These are phyloP conservation scores for Aspergillus bertholletiae DNA, from an alignment of 495 filamentous ascomycete species.

Conservation along the genomic window DNA sequence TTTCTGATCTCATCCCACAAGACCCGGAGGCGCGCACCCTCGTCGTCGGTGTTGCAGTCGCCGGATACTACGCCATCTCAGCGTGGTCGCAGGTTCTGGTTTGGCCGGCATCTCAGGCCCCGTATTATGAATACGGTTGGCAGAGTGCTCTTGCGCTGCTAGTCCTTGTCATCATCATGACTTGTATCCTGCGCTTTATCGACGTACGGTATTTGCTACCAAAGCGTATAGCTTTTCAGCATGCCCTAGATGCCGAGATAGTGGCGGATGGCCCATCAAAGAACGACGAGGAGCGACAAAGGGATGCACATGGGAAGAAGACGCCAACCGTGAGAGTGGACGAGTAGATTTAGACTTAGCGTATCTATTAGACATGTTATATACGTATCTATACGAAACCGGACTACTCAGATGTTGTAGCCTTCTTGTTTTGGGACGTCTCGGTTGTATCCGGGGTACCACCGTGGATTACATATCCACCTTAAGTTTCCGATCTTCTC, in stretches of 20 bases:
- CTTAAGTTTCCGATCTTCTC: too few relatives aligned
- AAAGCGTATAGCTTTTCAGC: conserved; percentile 23
- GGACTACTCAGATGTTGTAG: too few relatives aligned
- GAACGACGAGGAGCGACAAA: neutral
- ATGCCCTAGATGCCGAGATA: conserved; percentile 12
- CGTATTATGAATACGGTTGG: conserved; percentile 30
- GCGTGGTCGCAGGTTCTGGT: conserved; percentile 32
- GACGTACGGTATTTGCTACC: conserved; percentile 27
- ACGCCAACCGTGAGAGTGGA: neutral
- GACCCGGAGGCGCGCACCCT: conserved; percentile 28
- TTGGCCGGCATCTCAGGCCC: conserved; percentile 30
- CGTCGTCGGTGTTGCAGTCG: conserved; percentile 26
- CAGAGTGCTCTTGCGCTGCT: conserved; percentile 24
- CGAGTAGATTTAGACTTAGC: too few relatives aligned
- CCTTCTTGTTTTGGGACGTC: too few relatives aligned
- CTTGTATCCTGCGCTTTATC: conserved; percentile 19
- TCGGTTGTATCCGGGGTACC: too few relatives aligned
- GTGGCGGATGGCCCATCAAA: conserved; percentile 8
- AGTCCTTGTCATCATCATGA: conserved; percentile 31
- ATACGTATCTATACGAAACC: too few relatives aligned
- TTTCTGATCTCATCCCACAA: conserved; percentile 29
- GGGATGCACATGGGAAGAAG: neutral
- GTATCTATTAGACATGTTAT: too few relatives aligned
- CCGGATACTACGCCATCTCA: conserved; percentile 29
- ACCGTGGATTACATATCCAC: too few relatives aligned